phyloP scores from a whole-genome alignment of 208 protist genomes.

The Trypanosomatidae sp. region DNA sequence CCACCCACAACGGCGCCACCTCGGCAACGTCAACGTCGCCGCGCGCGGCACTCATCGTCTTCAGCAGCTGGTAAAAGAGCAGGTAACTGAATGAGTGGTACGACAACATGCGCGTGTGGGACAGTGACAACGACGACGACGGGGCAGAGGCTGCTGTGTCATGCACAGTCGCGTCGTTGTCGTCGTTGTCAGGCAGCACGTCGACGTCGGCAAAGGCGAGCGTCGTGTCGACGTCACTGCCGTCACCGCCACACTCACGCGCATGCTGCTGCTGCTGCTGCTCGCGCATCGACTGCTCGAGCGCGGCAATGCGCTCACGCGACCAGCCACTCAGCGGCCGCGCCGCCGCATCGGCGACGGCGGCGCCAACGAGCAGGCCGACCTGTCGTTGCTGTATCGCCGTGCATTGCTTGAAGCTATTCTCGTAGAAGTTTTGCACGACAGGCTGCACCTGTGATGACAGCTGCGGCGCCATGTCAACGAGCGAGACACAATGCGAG shows the following conservation, averaged over 20 bases:
- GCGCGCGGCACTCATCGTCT: conserved; percentile 34
- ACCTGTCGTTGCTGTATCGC: conserved; percentile 68
- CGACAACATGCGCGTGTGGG: too few species aligned
- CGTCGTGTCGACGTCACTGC: too few species aligned
- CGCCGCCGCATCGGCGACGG: conserved; percentile 68
- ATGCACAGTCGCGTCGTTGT: too few species aligned
- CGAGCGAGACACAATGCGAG: too few species aligned
- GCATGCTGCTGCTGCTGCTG: background rate
- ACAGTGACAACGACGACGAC: too few species aligned
- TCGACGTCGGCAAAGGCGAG: background rate
- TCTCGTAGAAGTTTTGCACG: conserved; percentile 61
- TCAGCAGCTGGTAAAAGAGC: conserved; percentile 39
- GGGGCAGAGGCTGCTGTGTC: too few species aligned
- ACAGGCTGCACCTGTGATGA: conserved; percentile 6
- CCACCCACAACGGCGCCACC: conserved; percentile 28
- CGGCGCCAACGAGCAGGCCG: conserved; percentile 53
- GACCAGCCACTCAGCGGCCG: conserved; percentile 29
- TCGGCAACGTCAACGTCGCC: conserved; percentile 34
- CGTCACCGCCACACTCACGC: too few species aligned
- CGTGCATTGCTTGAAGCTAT: conserved; percentile 79
- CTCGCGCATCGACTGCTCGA: background rate
- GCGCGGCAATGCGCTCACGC: conserved; percentile 14
- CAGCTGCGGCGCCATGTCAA: conserved; percentile 10
- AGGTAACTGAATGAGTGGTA: conserved; percentile 52
- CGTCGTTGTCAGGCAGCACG: background rate